Base-by-base conservation (phyloP, 2,329 filamentous ascomycete genomes). In the Exophiala spinifera region DNA sequence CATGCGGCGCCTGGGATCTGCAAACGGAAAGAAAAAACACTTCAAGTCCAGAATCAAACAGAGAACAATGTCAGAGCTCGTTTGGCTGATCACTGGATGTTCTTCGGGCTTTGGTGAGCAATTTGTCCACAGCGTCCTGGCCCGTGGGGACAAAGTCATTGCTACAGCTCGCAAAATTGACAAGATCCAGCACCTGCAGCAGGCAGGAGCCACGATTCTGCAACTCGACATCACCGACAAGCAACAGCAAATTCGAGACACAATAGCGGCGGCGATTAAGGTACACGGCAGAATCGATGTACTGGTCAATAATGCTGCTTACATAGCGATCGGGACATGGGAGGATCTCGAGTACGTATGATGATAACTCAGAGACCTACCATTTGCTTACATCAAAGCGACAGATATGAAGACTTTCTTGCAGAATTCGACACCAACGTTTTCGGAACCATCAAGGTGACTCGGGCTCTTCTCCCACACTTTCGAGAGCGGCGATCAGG, bases 381-480 rank as follows among this genome's bases (percentile, higher is more conserved):
- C 28, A 10, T 7, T 31, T 39, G 11, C 36, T 39, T 19, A 39
- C 36, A 14, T 21, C 21, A 10, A 39, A 13, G n/a, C 23, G 4
- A 14, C 8, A 64, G 59, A 48, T 59, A 64, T 3, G 62, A 62
- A 31, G 63, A 69, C 8, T 58, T 59, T 10, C 28, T 57, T 2
- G 55, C 50, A n/a, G 62, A 69, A 34, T 73, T 74, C 59, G 66
- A 67, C 28, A 67, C 67, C 10, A 75, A 75, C 51, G 59, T 67
- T 2, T 70, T 73, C 44, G 71, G 70, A 1, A 64, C 68, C 1
- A 57, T 74, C 14, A 69, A 69, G 21, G 56, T 72, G 2, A 67
- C 66, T 20, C 65, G 68, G 15, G 68, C 69, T 1, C 47, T 71
- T 1, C 63, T 72, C 5, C 72, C 72, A 3, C 64, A 70, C 49